Evolutionary conservation across 768 basidiomycete genomes (phyloP), one percentile per base, ranked within the genome.

Genomic region (Xerocomellus amylosporus): DNA sequence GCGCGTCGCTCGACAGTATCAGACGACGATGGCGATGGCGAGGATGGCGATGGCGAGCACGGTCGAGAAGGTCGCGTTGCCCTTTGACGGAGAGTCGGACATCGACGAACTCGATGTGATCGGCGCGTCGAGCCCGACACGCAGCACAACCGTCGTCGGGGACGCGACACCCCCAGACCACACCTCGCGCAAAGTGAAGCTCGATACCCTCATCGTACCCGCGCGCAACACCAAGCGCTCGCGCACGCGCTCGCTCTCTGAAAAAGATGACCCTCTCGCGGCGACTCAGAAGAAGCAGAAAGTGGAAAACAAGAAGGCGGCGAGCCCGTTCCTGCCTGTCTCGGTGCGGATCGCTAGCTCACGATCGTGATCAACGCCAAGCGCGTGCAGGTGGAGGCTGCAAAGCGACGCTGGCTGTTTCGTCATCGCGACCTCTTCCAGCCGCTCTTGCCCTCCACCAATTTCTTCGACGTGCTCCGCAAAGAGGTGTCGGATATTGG

Each of bases 381-480:
- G 51, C 73, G 74, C 41, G 69, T 71, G 5, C 57, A 60, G 1
- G 61, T 77, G 31, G 79, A 82, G 31, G 65, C 70, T 15, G 74
- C 77, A 4, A 67, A 75, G 33, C 77, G 73, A 40, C 70, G 68
- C 22, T 84, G 82, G 79, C 52, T 83, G 10, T 64, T 73, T 58
- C 65, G 67, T 39, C 75, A 85, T 56, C 70, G 70, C 0, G 60
- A 73, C 30, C 63, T 82, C 13, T 76, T 85, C 56, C 68, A 71
- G 48, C 74, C 82, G 0, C 70, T 85, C 8, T 68, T 84, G 20
- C 79, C 80, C 1, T 48, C 69, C 1, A 68, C 67, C 15, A 74
- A 59, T 41, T 76, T 76, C 54, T 76, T 81, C 37, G 66, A 73
- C 4, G 60, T 65, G 12, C 56, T 83, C 20, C 58, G 58, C 33